phyloP scores from a whole-genome alignment of 2,329 filamentous ascomycete genomes.

The Fusarium burgessii region DNA sequence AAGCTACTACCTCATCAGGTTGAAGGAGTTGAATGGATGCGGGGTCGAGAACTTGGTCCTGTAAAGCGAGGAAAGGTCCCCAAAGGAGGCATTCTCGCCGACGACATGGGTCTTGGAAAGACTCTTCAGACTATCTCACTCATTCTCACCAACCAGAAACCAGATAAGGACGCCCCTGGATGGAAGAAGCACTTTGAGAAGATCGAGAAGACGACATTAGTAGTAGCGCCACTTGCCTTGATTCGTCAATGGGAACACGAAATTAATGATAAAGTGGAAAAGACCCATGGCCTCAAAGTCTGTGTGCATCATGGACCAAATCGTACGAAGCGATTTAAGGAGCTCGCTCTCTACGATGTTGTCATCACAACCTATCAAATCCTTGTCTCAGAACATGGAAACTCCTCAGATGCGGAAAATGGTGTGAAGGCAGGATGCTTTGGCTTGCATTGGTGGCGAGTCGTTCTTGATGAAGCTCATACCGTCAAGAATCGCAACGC shows the following conservation, averaged over 20 bases:
- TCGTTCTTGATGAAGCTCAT: slow-evolving; percentile 96
- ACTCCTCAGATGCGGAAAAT: slow-evolving; percentile 70
- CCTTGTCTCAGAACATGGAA: slow-evolving; percentile 87
- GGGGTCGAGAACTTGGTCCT: slow-evolving; percentile 86
- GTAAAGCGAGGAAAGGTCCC: slow-evolving; percentile 85
- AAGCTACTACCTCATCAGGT: slow-evolving; percentile 94
- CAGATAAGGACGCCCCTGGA: slow-evolving; percentile 65
- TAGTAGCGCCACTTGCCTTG: slow-evolving; percentile 91
- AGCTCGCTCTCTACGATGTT: slow-evolving; percentile 88
- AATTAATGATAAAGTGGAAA: slow-evolving; percentile 83
- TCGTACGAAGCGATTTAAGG: slow-evolving; percentile 81
- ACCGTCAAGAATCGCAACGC: slow-evolving; percentile 98
- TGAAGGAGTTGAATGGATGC: slow-evolving; percentile 96
- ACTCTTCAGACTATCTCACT: slow-evolving; percentile 93
- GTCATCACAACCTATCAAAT: slow-evolving; percentile 98
- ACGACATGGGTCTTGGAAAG: slow-evolving; percentile 98
- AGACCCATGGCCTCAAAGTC: slow-evolving; percentile 78
- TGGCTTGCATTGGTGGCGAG: slow-evolving; percentile 92
- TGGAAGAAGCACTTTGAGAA: slow-evolving; percentile 77
- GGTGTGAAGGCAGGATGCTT: slow-evolving; percentile 85
- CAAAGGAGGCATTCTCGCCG: slow-evolving; percentile 93
- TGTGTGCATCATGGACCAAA: slow-evolving; percentile 91
- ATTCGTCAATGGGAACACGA: slow-evolving; percentile 98
- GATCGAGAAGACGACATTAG: slow-evolving; percentile 83
- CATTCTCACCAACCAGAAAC: slow-evolving; percentile 84